Evolutionary conservation across 139 green algal genomes (phyloP).

Genomic region (Gonium pectorale): DNA sequence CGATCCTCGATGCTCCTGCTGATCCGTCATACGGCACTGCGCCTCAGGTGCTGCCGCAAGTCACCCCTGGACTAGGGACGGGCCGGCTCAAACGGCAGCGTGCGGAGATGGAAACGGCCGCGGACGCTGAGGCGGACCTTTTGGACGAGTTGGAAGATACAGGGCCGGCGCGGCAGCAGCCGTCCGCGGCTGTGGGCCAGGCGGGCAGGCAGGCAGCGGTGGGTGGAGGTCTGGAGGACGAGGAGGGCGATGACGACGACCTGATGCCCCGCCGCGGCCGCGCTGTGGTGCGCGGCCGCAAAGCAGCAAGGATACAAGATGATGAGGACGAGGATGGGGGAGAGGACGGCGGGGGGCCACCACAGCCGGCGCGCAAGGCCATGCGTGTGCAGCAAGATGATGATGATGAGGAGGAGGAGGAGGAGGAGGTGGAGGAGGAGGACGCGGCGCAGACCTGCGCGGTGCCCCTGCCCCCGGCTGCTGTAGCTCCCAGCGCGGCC

Average conservation of each 20-base stretch:
- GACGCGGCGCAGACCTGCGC: neutral
- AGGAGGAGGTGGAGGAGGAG: neutral
- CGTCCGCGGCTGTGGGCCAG: neutral
- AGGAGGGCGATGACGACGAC: conserved; percentile 20
- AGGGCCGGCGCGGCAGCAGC: neutral
- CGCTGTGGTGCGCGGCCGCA: neutral
- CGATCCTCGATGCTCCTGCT: no score
- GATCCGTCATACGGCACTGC: no score
- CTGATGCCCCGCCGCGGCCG: neutral
- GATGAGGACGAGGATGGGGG: neutral
- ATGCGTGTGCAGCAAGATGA: neutral
- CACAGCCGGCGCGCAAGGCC: neutral
- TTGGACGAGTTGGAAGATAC: conserved; percentile 10
- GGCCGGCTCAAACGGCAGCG: conserved; percentile 27
- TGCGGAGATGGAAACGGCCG: neutral
- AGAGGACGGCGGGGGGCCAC: no score
- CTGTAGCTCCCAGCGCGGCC: no score
- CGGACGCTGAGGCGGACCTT: neutral
- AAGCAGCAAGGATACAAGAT: neutral
- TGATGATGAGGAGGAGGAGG: conserved; percentile 1
- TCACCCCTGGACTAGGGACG: no score
- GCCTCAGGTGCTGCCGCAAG: no score
- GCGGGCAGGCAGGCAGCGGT: neutral
- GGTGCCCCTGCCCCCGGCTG: neutral
- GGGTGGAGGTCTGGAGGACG: neutral